phyloP scores from a whole-genome alignment of 768 basidiomycete genomes.

The Cyathus striatus region DNA sequence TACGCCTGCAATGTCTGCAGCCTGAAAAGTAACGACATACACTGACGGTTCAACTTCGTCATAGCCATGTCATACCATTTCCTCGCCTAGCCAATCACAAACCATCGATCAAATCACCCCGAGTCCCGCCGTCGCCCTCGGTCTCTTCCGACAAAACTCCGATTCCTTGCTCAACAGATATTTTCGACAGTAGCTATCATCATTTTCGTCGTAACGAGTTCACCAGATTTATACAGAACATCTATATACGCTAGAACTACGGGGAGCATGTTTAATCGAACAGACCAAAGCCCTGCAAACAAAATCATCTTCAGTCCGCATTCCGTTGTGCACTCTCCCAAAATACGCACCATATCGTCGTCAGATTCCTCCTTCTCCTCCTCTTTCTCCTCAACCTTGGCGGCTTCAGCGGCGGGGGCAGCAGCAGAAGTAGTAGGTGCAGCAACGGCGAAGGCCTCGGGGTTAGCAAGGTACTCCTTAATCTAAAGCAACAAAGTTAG shows the following conservation, averaged over 20 bases:
- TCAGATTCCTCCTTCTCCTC: conserved; percentile 78
- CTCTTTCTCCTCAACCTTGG: conserved; percentile 53
- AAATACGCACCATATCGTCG: conserved; percentile 74
- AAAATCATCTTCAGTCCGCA: conserved; percentile 16
- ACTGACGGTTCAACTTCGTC: no score
- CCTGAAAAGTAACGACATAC: no score
- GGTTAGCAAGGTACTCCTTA: conserved; percentile 97
- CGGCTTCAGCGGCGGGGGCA: conserved; percentile 53
- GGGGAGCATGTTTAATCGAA: conserved; percentile 61
- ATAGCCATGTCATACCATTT: not conserved
- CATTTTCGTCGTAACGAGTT: conserved; percentile 1
- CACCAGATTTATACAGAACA: conserved; percentile 6
- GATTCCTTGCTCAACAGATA: not conserved
- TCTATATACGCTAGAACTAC: conserved; percentile 6
- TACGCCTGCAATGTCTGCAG: no score
- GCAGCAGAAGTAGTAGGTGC: conserved; percentile 56
- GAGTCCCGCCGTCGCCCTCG: not conserved
- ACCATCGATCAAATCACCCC: not conserved
- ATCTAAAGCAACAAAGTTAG: conserved; percentile 39
- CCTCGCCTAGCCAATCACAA: not conserved
- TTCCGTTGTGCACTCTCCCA: not conserved
- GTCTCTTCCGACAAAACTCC: not conserved
- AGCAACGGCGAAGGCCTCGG: conserved; percentile 91
- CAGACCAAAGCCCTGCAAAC: conserved; percentile 80
- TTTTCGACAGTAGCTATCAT: conserved; percentile 1